phyloP scores from a whole-genome alignment of 192 early-diverging fungal species.

The Coemansia sp. region DNA sequence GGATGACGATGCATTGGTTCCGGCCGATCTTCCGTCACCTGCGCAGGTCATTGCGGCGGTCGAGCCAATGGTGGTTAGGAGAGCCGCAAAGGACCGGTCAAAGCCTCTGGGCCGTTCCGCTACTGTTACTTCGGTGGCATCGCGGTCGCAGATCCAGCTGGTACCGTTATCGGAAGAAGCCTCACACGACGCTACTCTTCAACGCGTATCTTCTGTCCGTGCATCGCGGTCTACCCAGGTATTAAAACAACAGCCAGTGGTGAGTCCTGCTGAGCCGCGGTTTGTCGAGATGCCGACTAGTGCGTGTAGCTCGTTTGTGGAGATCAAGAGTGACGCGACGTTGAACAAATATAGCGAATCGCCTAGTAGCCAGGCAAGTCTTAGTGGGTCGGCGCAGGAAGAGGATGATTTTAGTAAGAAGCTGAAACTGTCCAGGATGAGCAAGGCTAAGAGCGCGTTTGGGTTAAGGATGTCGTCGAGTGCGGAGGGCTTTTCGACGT shows the following conservation, averaged over 20 bases:
- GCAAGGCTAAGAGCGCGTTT: slow-evolving; percentile 11
- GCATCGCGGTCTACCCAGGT: slow-evolving; percentile 1
- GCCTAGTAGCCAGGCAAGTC: background rate
- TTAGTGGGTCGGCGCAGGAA: background rate
- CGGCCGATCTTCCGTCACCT: background rate
- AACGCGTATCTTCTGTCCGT: background rate
- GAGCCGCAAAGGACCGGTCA: background rate
- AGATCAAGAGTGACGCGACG: slow-evolving; percentile 17
- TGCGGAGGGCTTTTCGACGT: slow-evolving; percentile 23
- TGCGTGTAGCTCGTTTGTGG: slow-evolving; percentile 42
- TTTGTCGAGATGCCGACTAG: background rate
- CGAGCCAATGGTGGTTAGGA: background rate
- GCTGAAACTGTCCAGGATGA: slow-evolving; percentile 1
- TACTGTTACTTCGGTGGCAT: background rate
- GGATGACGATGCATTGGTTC: background rate
- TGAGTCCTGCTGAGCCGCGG: background rate
- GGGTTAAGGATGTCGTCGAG: slow-evolving; percentile 24
- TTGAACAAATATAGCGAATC: background rate
- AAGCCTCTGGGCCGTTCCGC: background rate
- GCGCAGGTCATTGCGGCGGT: background rate
- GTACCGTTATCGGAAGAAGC: background rate
- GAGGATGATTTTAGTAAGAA: slow-evolving; percentile 9
- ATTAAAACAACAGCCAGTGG: background rate
- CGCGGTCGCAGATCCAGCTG: slow-evolving; percentile 10
- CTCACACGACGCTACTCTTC: background rate